Evolutionary conservation across 352 stramenopile genomes (phyloP), one percentile per base, ranked within the genome.

Genomic region (Pythium brassicae): DNA sequence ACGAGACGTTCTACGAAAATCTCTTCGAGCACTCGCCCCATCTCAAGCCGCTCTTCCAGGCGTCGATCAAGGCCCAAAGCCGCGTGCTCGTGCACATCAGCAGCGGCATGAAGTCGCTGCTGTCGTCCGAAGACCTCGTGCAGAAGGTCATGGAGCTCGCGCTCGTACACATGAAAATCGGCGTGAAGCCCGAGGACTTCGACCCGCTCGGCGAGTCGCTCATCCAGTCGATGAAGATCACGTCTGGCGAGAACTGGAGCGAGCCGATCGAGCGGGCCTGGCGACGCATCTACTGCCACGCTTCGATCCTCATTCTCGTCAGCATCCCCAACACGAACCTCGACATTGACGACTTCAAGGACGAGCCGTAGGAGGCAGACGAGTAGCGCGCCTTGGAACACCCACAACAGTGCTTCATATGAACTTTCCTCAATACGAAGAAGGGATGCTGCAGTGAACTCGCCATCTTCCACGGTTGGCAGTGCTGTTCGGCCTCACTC

Each of bases 1-100:
- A 87, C 63, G 65, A 74, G 40, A 72, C 74, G 49, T 89, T 89
- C 40, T 87, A 89, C 66, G 62, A 71, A 61, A 80, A 85, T 44
- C 66, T 87, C 22, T 87, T 87, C 45, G 73, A 85, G 43, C 57
- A 83, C 47, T 70, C 73, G 17, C 54, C 76, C 12, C 63, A 89
- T 53, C 74, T 86, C 55, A 76, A 87, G 62, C 68, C 78, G 7
- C 62, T 89, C 3, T 89, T 89, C 56, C 63, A 80, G 59, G 62
- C 76, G 9, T 84, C 74, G 3, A 71, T 74, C 39, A 68, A 87
- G 58, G 69, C 83, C n/a, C 72, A 87, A 50, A 74, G 68, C 46
- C 74, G 72, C 42, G 78, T 86, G 64, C 69, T 89, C 34, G 66
- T 80, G 19, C 73, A 89, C 50, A 87, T 89, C 40, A 82, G 66